Evolutionary conservation across 352 stramenopile genomes (phyloP).

Genomic region (Globisporangium uncinulatum): DNA sequence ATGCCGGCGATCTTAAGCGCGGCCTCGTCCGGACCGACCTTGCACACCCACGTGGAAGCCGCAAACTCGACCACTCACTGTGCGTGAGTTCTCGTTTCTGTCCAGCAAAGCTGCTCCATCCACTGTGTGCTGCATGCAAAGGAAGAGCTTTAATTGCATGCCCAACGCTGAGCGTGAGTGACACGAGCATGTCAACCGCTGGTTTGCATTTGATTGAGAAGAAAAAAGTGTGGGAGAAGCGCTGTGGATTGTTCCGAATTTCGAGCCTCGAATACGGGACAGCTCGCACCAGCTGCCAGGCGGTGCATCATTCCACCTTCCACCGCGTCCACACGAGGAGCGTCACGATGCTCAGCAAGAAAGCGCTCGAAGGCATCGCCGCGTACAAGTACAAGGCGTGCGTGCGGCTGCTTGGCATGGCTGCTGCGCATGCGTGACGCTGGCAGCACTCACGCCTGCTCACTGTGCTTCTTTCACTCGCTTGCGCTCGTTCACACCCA

Average conservation of each 20-base stretch:
- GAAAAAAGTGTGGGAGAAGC: not conserved
- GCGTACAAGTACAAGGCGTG: slow-evolving; percentile 87
- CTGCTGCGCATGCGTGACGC: not conserved
- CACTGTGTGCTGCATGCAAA: too few species aligned
- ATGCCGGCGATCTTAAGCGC: slow-evolving; percentile 32
- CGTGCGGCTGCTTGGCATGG: slow-evolving; percentile 15
- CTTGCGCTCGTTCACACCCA: not conserved
- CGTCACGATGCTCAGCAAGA: slow-evolving; percentile 49
- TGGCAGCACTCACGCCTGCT: not conserved
- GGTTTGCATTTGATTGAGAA: not conserved
- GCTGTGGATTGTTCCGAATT: not conserved
- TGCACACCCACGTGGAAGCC: slow-evolving; percentile 31
- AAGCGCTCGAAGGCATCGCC: slow-evolving; percentile 79
- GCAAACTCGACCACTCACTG: too few species aligned
- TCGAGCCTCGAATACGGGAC: not conserved
- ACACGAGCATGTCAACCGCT: too few species aligned
- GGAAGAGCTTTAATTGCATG: too few species aligned
- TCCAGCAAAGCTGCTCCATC: too few species aligned
- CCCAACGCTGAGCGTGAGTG: too few species aligned
- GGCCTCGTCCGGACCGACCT: slow-evolving; percentile 32
- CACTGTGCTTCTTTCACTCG: slow-evolving; percentile 2
- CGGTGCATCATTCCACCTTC: not conserved
- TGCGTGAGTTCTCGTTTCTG: too few species aligned
- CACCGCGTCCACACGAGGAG: not conserved
- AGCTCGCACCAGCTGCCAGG: not conserved